These are phyloP conservation scores for Phtheirospermum japonicum DNA, from an alignment of 257 asterid species.

Conservation along the genomic window DNA sequence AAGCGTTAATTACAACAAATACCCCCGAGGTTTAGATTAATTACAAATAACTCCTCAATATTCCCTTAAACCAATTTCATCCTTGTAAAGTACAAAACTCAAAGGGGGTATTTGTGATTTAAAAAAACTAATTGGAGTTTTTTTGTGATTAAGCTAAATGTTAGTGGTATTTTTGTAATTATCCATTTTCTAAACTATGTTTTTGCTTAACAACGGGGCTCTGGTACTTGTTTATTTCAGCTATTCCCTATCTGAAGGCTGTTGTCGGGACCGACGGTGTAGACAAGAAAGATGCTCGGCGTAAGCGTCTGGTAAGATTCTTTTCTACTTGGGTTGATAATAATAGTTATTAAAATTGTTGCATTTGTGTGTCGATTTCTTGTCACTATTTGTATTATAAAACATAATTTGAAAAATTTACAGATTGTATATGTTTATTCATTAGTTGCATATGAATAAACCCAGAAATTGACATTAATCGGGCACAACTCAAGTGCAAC, in stretches of 20 bases:
- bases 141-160: not conserved
- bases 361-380: not conserved
- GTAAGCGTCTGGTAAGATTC: conserved; percentile 67
- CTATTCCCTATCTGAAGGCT: conserved; percentile 45
- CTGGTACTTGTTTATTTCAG: conserved; percentile 42
- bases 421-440: too few relatives aligned
- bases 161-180: not conserved
- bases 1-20: not conserved
- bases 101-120: not conserved
- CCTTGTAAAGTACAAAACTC: not conserved
- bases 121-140: not conserved
- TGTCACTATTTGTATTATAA: not conserved
- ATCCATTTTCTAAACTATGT: conserved; percentile 5
- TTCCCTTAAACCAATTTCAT: not conserved
- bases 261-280: conserved; percentile 49
- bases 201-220: conserved; percentile 15
- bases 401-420: too few relatives aligned
- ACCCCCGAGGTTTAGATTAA: not conserved
- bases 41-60: not conserved
- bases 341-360: not conserved
- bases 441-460: too few relatives aligned
- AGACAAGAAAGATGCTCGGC: conserved; percentile 42
- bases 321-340: conserved; percentile 6
- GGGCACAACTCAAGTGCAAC: not conserved
- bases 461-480: too few relatives aligned